Evolutionary conservation across 192 early-diverging fungal species (phyloP).

Genomic region (Spizellomyces sp.): DNA sequence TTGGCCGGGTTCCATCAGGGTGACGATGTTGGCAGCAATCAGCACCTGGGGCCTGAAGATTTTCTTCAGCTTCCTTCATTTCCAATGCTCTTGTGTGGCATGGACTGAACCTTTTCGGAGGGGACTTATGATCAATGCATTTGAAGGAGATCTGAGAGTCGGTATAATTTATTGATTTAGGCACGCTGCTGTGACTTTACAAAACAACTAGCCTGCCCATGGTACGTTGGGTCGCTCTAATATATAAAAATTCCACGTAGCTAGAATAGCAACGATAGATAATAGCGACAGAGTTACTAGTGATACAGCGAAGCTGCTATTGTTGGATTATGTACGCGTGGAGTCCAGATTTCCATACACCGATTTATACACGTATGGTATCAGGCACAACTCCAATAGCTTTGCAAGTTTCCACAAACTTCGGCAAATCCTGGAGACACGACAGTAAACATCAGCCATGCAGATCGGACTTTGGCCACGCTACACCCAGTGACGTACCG

Average conservation of each 20-base stretch:
- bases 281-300: too few relatives aligned
- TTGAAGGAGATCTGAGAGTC: constrained; percentile 14
- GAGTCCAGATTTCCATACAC: too few relatives aligned
- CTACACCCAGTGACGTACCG: constrained; percentile 27
- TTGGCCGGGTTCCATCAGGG: constrained; percentile 23
- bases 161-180: constrained; percentile 28
- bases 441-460: too few relatives aligned
- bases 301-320: too few relatives aligned
- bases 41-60: constrained; percentile 17
- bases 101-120: constrained; percentile 28
- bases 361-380: constrained; percentile 33
- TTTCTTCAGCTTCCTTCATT: constrained; percentile 29
- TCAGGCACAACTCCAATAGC: constrained; percentile 53
- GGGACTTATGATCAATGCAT: constrained; percentile 13
- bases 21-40: constrained; percentile 12
- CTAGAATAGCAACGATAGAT: too few relatives aligned
- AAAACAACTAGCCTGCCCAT: too few relatives aligned
- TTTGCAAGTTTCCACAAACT: constrained; percentile 52
- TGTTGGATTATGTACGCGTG: too few relatives aligned
- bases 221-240: too few relatives aligned
- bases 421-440: constrained; percentile 42
- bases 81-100: constrained; percentile 18
- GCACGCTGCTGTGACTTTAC: too few relatives aligned
- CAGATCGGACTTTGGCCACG: too few relatives aligned
- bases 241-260: too few relatives aligned